Base-by-base conservation (phyloP, 768 basidiomycete genomes). In the Agrocybe praecox region DNA sequence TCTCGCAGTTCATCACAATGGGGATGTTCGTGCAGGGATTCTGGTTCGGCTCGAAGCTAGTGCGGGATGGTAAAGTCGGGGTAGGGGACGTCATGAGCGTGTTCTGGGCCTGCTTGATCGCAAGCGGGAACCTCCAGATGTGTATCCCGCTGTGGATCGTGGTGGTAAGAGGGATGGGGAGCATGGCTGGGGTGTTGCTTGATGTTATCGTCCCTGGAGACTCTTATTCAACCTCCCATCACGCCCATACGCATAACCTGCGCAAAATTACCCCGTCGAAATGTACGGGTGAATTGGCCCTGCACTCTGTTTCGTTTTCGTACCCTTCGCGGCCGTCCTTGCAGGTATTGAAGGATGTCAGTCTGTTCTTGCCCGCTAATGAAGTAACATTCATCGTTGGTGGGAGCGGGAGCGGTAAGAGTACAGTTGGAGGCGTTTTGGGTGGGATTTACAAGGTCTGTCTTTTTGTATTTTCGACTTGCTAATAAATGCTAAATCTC, bases 61-160 rank as follows among this genome's bases (percentile, higher is more conserved):
- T 99, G n/a, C 74, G 85, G 18, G 79, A 87, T 11, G 90, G 89
- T 15, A 84, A 79, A 59, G 79, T 85, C 52, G 74, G 74, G 2
- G 76, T 89, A 0, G 94, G 94, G 1, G 83, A 88, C 34, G 90
- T 98, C 60, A 96, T 95, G 89, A 87, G 90, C n/a, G 93, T 96
- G 51, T 99, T 98, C 71, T 98, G 96, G 96, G 95, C 96, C 0
- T 95, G 93, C 69, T 76, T 98, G 21, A 90, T 98, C 58, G 94
- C 93, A 0, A 89, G 90, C 1, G 87, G 83, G 62, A 94, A 93
- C 69, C 74, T 97, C 2, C 94, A 97, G 69, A 86, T 90, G 80
- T 87, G 86, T 65, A 85, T 98, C 10, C 94, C 95, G 0, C 85
- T 90, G 58, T 74, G 93, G 62, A 87, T 95, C 60, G 73, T 79